Evolutionary conservation across 2,329 filamentous ascomycete genomes (phyloP).

Genomic region (Cladosporium sp.): DNA sequence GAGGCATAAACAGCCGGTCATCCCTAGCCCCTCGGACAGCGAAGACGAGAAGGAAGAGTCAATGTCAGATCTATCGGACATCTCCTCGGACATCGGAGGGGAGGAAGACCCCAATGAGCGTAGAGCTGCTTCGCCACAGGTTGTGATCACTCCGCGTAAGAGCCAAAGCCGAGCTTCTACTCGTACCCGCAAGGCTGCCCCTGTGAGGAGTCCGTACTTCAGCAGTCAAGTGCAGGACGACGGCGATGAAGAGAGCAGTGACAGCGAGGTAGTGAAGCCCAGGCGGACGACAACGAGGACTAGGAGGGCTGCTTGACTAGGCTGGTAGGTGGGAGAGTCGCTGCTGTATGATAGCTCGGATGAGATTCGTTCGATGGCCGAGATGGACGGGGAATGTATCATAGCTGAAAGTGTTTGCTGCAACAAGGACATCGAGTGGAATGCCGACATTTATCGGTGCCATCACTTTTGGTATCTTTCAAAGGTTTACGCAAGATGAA

Average conservation of each 20-base stretch:
- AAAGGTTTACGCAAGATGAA: no score
- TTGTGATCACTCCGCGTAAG: slow-evolving; percentile 21
- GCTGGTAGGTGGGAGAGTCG: no score
- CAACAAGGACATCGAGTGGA: no score
- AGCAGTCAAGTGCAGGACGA: slow-evolving; percentile 12
- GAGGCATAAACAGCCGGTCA: neutral
- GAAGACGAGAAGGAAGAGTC: slow-evolving; percentile 9
- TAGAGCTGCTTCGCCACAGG: slow-evolving; percentile 19
- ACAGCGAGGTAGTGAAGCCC: slow-evolving; percentile 26
- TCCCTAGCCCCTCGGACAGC: neutral
- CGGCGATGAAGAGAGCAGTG: slow-evolving; percentile 18
- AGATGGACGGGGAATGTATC: no score
- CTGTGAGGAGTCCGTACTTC: slow-evolving; percentile 27
- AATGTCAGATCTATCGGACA: slow-evolving; percentile 5
- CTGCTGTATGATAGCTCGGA: no score
- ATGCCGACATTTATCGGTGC: no score
- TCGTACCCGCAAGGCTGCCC: slow-evolving; percentile 21
- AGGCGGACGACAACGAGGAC: slow-evolving; percentile 28
- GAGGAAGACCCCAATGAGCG: neutral
- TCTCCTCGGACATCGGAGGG: slow-evolving; percentile 4
- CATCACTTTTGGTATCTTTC: no score
- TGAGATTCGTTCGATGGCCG: no score
- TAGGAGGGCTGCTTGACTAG: slow-evolving; percentile 12
- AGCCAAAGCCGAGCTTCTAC: neutral
- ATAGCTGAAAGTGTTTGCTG: no score